phyloP scores from a whole-genome alignment of 2,329 filamentous ascomycete species.

The Endothia cerciana region DNA sequence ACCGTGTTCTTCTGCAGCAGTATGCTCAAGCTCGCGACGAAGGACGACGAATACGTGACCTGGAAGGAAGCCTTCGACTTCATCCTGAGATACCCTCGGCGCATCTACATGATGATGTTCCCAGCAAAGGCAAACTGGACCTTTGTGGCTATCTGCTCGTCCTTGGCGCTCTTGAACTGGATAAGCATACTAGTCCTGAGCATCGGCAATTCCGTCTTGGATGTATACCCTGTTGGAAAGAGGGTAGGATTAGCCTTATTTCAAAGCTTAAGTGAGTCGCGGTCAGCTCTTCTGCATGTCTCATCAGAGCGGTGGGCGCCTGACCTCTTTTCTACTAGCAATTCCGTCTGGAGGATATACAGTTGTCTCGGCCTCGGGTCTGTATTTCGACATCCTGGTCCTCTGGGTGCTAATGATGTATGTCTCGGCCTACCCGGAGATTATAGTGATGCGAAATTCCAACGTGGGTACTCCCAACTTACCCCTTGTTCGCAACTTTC shows the following conservation, averaged over 20 bases:
- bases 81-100: constrained; percentile 58
- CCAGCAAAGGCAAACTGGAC: constrained; percentile 57
- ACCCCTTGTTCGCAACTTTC: background rate
- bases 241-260: constrained; percentile 58
- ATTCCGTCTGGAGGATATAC: constrained; percentile 60
- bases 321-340: constrained; percentile 28
- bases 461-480: constrained; percentile 42
- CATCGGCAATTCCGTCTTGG: constrained; percentile 52
- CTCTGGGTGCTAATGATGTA: constrained; percentile 53
- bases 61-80: constrained; percentile 48
- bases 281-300: no score
- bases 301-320: background rate
- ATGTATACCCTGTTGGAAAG: constrained; percentile 46
- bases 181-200: constrained; percentile 56
- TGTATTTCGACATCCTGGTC: constrained; percentile 47
- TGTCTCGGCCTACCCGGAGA: constrained; percentile 49
- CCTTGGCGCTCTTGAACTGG: constrained; percentile 56
- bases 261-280: constrained; percentile 40
- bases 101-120: constrained; percentile 67
- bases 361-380: constrained; percentile 51
- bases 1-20: constrained; percentile 24
- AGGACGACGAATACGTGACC: constrained; percentile 42
- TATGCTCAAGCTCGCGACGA: constrained; percentile 36
- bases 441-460: constrained; percentile 53
- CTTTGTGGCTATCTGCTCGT: constrained; percentile 50